Base-by-base conservation (phyloP, 164 flowering plant genomes). In the Macadamia tetraphylla region DNA sequence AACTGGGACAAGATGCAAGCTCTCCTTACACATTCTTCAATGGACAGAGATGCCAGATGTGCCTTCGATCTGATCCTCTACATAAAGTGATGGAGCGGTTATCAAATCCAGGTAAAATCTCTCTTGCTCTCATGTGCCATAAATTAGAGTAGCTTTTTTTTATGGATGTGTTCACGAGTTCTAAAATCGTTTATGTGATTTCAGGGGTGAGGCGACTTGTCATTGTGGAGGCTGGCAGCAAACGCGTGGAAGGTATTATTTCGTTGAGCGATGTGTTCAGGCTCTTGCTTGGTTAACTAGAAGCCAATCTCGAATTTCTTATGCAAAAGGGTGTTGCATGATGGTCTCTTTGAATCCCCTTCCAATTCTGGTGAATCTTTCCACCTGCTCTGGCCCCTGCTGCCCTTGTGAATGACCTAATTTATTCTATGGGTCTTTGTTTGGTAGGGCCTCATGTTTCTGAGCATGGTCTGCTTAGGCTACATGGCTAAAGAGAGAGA, bases 161-260 rank as follows among this genome's bases (percentile, higher is more conserved):
- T 42, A 6, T 62, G 44, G 44, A 17, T 31, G 9, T 67, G 3
- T 51, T 56, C 40, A 4, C 44, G 6, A 56, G 5, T 14, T 29
- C 23, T 43, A 29, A 23, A 23, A n/a, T 57, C 66, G 29, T 13
- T 12, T 67, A 46, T 56, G 49, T 74, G 23, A 23, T 75, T 72
- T 77, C 84, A 93, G 98, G 95, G 58, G 90, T 93, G 35, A 83
- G 97, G 65, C 84, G 92, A 49, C 79, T 93, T 62, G 78, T 93
- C 31, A 72, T 93, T 55, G 97, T 93, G 68, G 98, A 93, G 74
- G 97, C 98, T 65, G 98, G 98, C 40, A 93, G 90, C 82, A 91
- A 88, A 78, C 92, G 94, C 3, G 96, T 91, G 9, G 94, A 93
- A 80, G 98, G 97, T 67, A 85, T 93, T 57, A 72, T 93, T 65